Percentiles rank a stretch among this genome's conserved stretches.
These are phyloP conservation scores for Ascochyta koolunga DNA, from an alignment of 2,329 filamentous ascomycete genomes.

Conservation along the genomic window DNA sequence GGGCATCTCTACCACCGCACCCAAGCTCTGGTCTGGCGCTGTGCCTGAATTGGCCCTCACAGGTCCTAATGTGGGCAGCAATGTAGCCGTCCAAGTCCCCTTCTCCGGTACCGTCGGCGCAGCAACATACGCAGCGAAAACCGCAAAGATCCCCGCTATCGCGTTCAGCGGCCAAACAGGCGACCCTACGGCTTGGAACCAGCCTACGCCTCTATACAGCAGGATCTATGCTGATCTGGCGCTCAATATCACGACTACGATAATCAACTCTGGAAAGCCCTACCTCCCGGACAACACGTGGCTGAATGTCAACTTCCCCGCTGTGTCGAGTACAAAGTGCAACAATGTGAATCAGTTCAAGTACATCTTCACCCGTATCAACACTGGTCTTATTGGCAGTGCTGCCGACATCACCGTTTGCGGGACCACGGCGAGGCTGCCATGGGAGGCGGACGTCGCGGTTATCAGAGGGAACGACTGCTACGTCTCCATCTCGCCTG, in stretches of 20 bases:
- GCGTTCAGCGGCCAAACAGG: conserved; percentile 67
- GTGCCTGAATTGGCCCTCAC: conserved; percentile 68
- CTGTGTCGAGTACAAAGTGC: conserved; percentile 58
- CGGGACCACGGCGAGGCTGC: conserved; percentile 57
- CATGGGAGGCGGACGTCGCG: conserved; percentile 64
- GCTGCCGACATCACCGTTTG: conserved; percentile 64
- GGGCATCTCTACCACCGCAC: conserved; percentile 64
- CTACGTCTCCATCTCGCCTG: conserved; percentile 68
- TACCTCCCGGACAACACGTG: conserved; percentile 67
- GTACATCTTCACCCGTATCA: conserved; percentile 68
- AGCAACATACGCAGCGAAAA: conserved; percentile 63
- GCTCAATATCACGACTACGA: conserved; percentile 60
- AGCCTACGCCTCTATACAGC: conserved; percentile 57
- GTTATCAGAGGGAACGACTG: conserved; percentile 56
- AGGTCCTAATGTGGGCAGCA: conserved; percentile 67
- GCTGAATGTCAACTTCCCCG: conserved; percentile 73
- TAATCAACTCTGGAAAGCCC: conserved; percentile 64
- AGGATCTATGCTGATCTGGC: conserved; percentile 69
- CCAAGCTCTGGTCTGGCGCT: conserved; percentile 59
- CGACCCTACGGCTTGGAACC: conserved; percentile 61
- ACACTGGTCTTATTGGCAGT: conserved; percentile 49
- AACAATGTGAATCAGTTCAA: conserved; percentile 61
- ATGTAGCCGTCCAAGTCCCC: conserved; percentile 61
- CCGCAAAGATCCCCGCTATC: conserved; percentile 65
- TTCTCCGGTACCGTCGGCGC: conserved; percentile 74